Conservation (phyloP, 1,139 yeast species). For the Lodderomyces elongisporus region DNA sequence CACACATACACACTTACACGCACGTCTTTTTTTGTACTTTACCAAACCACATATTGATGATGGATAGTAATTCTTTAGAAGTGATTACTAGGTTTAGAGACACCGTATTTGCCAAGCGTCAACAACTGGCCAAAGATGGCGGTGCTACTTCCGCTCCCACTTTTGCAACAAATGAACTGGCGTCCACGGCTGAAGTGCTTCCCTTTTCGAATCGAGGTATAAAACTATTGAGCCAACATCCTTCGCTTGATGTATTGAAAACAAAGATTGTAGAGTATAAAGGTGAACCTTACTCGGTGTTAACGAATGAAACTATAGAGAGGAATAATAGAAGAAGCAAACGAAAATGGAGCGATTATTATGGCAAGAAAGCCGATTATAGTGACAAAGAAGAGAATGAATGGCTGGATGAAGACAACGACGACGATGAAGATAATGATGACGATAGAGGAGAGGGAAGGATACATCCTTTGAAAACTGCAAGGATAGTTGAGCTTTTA, state of each 20-base stretch:
- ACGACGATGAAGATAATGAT: constrained; percentile 27
- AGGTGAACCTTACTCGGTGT: constrained; percentile 37
- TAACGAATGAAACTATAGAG: constrained; percentile 34
- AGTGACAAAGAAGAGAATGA: constrained; percentile 29
- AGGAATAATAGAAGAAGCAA: constrained; percentile 24
- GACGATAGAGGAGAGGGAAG: constrained; percentile 20
- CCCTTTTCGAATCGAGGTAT: constrained; percentile 33
- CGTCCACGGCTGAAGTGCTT: too few species aligned
- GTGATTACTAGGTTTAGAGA: constrained; percentile 37
- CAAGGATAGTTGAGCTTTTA: constrained; percentile 51
- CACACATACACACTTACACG: too few species aligned
- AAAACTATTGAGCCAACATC: constrained; percentile 20
- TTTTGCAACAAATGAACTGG: too few species aligned
- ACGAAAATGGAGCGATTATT: constrained; percentile 31
- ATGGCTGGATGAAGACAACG: constrained; percentile 15
- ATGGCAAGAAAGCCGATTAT: constrained; percentile 23
- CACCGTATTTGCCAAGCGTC: too few species aligned
- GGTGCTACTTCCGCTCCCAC: too few species aligned
- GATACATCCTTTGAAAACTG: constrained; percentile 30
- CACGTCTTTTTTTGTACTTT: too few species aligned
- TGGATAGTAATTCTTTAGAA: constrained; percentile 38
- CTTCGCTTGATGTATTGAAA: constrained; percentile 20
- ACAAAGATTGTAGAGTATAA: constrained; percentile 40
- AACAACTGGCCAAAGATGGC: constrained; percentile 17
- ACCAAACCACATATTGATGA: too few species aligned